Conservation (phyloP, 495 filamentous ascomycete species). For the Penicillium subrubescens region DNA sequence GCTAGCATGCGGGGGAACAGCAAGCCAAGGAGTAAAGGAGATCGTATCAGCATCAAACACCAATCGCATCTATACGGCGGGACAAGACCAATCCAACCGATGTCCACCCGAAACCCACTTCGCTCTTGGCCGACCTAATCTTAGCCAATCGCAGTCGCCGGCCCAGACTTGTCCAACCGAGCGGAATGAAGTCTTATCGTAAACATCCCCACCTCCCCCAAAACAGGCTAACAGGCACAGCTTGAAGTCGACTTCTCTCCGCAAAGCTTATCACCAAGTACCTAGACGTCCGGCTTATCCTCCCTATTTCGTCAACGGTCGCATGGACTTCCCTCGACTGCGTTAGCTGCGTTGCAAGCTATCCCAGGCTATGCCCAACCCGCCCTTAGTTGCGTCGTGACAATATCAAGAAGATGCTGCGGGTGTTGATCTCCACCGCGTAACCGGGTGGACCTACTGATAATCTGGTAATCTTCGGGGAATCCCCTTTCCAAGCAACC, state of each 20-base stretch:
- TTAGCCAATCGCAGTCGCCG: constrained; percentile 4
- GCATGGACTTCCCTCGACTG: constrained; percentile 28
- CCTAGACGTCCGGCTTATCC: constrained; percentile 17
- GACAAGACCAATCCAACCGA: not conserved
- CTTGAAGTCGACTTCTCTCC: constrained; percentile 7
- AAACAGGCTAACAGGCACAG: constrained; percentile 1
- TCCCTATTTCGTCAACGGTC: constrained; percentile 20
- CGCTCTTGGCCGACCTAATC: not conserved
- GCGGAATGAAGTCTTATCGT: constrained; percentile 6
- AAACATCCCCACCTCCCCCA: not conserved
- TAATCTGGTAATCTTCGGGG: constrained; percentile 1
- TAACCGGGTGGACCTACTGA: not conserved
- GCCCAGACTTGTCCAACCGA: not conserved
- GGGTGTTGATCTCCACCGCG: not conserved
- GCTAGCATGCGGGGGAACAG: constrained; percentile 19
- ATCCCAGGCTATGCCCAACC: not conserved
- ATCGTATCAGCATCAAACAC: constrained; percentile 5
- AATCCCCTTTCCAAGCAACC: not conserved
- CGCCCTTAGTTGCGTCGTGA: not conserved
- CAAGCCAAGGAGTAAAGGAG: not conserved
- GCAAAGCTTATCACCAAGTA: constrained; percentile 13
- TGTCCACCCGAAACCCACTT: not conserved
- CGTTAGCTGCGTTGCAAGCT: constrained; percentile 4
- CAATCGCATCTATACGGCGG: constrained; percentile 10
- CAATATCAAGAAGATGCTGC: not conserved